phyloP scores from a whole-genome alignment of 2,329 filamentous ascomycete genomes.

The Orbilia ellipsospora region DNA sequence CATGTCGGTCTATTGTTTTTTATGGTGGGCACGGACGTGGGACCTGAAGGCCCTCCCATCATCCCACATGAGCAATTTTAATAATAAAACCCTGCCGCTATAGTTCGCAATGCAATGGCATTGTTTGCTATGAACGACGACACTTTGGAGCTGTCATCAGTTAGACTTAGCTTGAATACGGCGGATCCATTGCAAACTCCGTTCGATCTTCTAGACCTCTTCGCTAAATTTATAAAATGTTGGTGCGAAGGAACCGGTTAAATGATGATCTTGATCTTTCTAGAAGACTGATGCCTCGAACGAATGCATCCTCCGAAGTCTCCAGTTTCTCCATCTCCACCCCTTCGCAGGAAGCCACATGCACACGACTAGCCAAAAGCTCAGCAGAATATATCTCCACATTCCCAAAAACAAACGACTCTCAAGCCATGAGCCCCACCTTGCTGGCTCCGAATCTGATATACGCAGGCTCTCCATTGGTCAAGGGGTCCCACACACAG shows the following conservation, averaged over 20 bases:
- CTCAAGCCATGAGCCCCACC: slow-evolving; percentile 29
- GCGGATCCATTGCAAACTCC: no score
- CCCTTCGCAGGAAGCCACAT: background rate
- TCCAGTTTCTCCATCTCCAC: background rate
- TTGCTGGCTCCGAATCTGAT: slow-evolving; percentile 22
- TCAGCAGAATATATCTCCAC: background rate
- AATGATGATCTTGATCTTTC: slow-evolving; percentile 10
- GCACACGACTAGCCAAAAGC: background rate
- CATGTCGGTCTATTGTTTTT: background rate
- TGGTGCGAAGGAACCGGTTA: slow-evolving; percentile 12
- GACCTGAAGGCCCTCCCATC: background rate
- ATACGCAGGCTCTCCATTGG: slow-evolving; percentile 29
- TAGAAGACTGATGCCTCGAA: slow-evolving; percentile 1
- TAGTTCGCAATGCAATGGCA: background rate
- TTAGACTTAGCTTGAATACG: background rate
- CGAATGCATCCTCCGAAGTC: slow-evolving; percentile 4
- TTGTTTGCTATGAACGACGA: slow-evolving; percentile 19
- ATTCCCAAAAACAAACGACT: slow-evolving; percentile 22
- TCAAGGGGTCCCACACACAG: slow-evolving; percentile 29
- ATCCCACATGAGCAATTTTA: slow-evolving; percentile 31
- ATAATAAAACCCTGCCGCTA: slow-evolving; percentile 9
- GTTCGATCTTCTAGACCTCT: slow-evolving; percentile 3
- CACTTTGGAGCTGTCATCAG: background rate
- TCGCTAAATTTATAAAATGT: slow-evolving; percentile 27
- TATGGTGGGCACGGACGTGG: background rate